These are phyloP conservation scores for Arthrobotrys iridis DNA, from an alignment of 2,329 filamentous ascomycete genomes.

Conservation along the genomic window DNA sequence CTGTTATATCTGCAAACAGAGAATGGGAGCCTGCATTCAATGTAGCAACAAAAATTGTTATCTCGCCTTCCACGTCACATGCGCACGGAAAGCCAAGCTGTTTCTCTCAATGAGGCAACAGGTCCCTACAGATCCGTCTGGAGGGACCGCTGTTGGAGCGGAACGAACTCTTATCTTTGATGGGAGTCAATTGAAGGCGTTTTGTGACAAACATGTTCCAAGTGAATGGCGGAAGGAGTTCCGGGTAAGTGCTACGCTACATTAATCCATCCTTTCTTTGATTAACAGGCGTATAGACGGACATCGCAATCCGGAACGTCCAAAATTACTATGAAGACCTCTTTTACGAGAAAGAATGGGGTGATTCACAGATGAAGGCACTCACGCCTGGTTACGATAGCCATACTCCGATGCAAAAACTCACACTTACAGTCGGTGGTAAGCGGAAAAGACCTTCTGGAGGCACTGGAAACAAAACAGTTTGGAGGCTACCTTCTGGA, in stretches of 20 bases:
- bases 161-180: constrained; percentile 56
- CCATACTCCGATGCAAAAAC: constrained; percentile 64
- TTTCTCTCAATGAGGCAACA: constrained; percentile 96
- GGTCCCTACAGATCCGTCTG: constrained; percentile 68
- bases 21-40: constrained; percentile 98
- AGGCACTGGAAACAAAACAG: constrained; percentile 67
- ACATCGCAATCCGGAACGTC: constrained; percentile 80
- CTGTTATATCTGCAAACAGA: constrained; percentile 96
- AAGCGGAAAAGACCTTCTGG: constrained; percentile 68
- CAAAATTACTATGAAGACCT: constrained; percentile 88
- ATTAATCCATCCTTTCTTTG: background rate
- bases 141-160: constrained; percentile 75
- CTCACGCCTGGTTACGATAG: constrained; percentile 65
- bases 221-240: constrained; percentile 88
- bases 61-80: constrained; percentile 96
- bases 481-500: constrained; percentile 93
- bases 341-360: constrained; percentile 91
- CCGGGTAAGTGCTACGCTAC: constrained; percentile 67
- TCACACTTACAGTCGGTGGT: constrained; percentile 69
- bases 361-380: constrained; percentile 85
- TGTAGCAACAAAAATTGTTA: constrained; percentile 98
- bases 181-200: constrained; percentile 75
- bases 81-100: constrained; percentile 84
- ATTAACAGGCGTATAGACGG: constrained; percentile 58
- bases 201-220: constrained; percentile 94